A percentile compares a stretch with the other conserved stretches of the same genome.
Evolutionary conservation across 768 basidiomycete species (phyloP).

Genomic region (Lactarius psammicola): DNA sequence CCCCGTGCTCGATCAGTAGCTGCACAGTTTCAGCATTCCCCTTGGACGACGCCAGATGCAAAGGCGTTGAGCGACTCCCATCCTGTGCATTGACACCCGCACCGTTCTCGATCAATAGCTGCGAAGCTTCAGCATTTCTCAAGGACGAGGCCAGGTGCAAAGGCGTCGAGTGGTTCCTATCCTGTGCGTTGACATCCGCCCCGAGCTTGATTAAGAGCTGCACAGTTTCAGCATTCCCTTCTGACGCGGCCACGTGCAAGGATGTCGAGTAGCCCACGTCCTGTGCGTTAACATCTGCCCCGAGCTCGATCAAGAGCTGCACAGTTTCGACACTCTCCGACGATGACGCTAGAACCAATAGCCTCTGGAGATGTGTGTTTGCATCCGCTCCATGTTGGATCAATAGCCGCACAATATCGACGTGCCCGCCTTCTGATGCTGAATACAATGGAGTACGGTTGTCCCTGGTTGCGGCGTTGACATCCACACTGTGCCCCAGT

Average conservation of each 20-base stretch:
- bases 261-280: too few relatives aligned
- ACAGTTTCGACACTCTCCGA: too few relatives aligned
- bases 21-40: neutral
- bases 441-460: neutral
- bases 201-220: too few relatives aligned
- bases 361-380: too few relatives aligned
- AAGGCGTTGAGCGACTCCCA: neutral
- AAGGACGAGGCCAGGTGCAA: neutral
- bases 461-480: neutral
- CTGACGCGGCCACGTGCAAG: too few relatives aligned
- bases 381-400: neutral
- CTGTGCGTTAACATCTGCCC: too few relatives aligned
- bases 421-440: neutral
- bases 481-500: neutral
- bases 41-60: neutral
- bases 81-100: neutral
- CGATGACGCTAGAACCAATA: too few relatives aligned
- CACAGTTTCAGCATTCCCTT: too few relatives aligned
- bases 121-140: neutral
- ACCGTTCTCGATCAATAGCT: neutral
- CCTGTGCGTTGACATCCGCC: neutral
- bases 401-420: neutral
- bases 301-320: too few relatives aligned
- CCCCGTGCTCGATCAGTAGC: neutral
- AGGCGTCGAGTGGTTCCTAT: neutral